Base-by-base conservation (phyloP, 176 grass and related monocot species). In the Zoysia japonica region DNA sequence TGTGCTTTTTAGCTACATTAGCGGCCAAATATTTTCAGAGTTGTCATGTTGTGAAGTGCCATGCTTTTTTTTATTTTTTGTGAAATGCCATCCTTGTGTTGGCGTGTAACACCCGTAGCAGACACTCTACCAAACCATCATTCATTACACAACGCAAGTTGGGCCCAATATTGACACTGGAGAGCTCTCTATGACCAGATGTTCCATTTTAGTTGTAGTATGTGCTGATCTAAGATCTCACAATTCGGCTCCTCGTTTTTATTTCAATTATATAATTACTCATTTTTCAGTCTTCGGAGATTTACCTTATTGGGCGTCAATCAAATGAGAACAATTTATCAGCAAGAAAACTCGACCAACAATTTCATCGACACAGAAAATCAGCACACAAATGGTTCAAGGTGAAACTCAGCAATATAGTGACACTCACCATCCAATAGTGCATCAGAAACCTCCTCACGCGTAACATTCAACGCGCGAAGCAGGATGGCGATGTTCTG, bases 401-500 rank as follows among this genome's bases (percentile, higher is more conserved):
- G 59, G 17, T 19, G 55, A 3, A 56, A 11, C n/a, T 46, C 28
- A 49, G 76, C 41, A 15, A 28, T 14, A 5, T 49, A 74, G 9
- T 44, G 71, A 47, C 54, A 74, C 83, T 87, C 89, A 99, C 96
- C 96, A 70, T 99, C 96, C 68, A 95, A 68, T 19, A 99, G 86
- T 17, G 92, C 88, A 61, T 99, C 96, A 2, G 92, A 90, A 53
- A 99, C 92, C 77, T 99, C 96, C 73, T 99, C 96, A 0, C 84
- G 82, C 5, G 96, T 99, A 39, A 99, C 92, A 89, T 99, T 99
- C 76, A 99, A 82, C 17, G 96, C 96, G 28, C 96, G 93, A 15
- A 99, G 65, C 61, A 99, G 84, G 84, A 99, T 99, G 69, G 92
- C 90, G 19, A 99, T 99, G 71, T 99, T 99, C 80, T 99, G 96